Conservation (phyloP, 768 basidiomycete genomes). For the Candolleomyces efflorescens region DNA sequence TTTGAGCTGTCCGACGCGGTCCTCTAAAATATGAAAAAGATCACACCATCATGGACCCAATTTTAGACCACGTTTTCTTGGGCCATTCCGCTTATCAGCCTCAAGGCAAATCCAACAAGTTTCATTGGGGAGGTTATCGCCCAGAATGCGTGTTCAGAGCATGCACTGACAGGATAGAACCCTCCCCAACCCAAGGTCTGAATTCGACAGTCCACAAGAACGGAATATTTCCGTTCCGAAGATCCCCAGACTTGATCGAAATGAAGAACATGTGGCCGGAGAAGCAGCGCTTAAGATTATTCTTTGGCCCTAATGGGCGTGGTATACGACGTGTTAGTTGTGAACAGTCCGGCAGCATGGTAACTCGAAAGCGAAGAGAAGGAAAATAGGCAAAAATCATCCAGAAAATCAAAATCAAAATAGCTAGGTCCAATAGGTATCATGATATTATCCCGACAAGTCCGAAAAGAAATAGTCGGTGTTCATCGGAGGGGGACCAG, state of each 20-base stretch:
- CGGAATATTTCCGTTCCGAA: background rate
- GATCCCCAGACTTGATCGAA: background rate
- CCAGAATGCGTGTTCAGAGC: too few relatives aligned
- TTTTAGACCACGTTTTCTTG: background rate
- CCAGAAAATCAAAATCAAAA: background rate
- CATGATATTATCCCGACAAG: background rate
- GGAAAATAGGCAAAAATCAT: background rate
- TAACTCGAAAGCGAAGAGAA: too few relatives aligned
- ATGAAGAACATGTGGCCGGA: background rate
- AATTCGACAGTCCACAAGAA: too few relatives aligned
- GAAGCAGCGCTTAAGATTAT: background rate
- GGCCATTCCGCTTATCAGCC: background rate
- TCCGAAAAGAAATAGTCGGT: constrained; percentile 88
- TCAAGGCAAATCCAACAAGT: background rate
- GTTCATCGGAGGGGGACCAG: constrained; percentile 77
- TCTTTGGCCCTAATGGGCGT: too few relatives aligned
- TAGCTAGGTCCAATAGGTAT: background rate
- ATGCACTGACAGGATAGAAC: too few relatives aligned
- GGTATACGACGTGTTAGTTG: too few relatives aligned
- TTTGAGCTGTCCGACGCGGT: background rate
- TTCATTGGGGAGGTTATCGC: too few relatives aligned
- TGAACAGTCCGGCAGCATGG: too few relatives aligned
- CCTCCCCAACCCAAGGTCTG: too few relatives aligned
- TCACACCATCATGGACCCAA: constrained; percentile 22
- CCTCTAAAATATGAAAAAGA: constrained; percentile 13